Base-by-base conservation (phyloP, 306 rosid species). In the Carpinus fangiana region DNA sequence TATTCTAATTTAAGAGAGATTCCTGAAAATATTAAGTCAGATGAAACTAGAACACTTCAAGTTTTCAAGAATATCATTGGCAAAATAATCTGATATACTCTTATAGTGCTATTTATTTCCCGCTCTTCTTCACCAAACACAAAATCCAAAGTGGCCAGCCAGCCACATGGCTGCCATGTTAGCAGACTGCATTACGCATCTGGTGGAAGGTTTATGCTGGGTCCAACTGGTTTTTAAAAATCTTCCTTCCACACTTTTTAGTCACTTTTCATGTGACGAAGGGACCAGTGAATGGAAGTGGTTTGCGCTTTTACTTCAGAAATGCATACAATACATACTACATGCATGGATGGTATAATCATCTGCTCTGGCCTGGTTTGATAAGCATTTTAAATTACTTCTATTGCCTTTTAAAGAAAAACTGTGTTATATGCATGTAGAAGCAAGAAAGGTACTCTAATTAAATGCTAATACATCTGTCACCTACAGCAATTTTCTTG, bases 401-500 rank as follows among this genome's bases (percentile, higher is more conserved):
- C 4, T 28, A 4, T 41, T 67, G 28, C 31, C 50, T 54, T 46
- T 74, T 45, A 7, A 7, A 60, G 55, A 9, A 62, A 55, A 46
- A 59, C 26, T 34, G 0, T 7, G 43, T 41, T 41, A 64, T 64
- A 3, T 67, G 72, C 14, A 18, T 67, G 8, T 17, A 4, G 8
- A 18, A 41, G 16, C 31, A 8, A 11, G 34, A 23, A 41, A 67
- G 72, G 18, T 41, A 18, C 23, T 67, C 23, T 67, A 5, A 8
- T 45, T 66, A 18, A 21, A 67, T 38, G 50, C 68, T 26, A 65
- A 52, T 12, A 16, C 70, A 54, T 76, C 12, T 56, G 41, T 23
- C 64, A 55, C 73, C 75, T 74, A 3, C 23, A 70, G 41, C 59
- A 36, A 60, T 73, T 75, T 38, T 4, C 67, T 60, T 52, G 83